A percentile compares a stretch with the other conserved stretches of the same genome.
Evolutionary conservation across 2,329 filamentous ascomycete genomes (phyloP).

Genomic region (Xylariaceae sp.): DNA sequence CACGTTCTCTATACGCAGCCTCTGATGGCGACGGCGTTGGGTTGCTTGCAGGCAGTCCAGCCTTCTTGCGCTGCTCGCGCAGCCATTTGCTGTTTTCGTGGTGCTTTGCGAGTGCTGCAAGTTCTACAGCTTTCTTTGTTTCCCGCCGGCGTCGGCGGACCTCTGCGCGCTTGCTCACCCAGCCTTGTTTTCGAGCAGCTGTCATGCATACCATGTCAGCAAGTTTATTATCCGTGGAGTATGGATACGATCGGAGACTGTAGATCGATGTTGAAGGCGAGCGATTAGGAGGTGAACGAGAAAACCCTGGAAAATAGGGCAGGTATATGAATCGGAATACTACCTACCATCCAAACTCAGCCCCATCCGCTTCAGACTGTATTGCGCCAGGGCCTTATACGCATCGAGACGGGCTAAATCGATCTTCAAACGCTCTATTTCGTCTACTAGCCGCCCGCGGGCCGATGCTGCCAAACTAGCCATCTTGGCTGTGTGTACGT

Average conservation of each 20-base stretch:
- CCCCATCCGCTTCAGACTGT: constrained; percentile 9
- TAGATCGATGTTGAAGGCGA: not conserved
- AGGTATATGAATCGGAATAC: not conserved
- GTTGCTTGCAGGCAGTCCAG: not conserved
- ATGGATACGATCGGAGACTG: not conserved
- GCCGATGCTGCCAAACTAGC: not conserved
- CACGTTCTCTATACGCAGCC: constrained; percentile 1
- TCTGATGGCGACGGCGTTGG: constrained; percentile 14
- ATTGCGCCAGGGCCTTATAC: constrained; percentile 9
- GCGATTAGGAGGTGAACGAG: not conserved
- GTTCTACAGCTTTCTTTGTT: constrained; percentile 1
- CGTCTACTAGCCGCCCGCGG: not conserved
- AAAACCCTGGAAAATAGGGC: not conserved
- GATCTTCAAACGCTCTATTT: not conserved
- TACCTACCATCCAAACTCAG: constrained; percentile 13
- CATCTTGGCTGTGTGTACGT: constrained; percentile 4
- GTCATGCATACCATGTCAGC: constrained; percentile 4
- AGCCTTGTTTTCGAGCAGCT: constrained; percentile 13
- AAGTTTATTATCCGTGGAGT: not conserved
- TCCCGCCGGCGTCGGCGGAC: not conserved
- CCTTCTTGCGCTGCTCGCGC: constrained; percentile 3
- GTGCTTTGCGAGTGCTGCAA: not conserved
- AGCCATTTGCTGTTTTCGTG: not conserved
- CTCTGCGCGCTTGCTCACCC: constrained; percentile 15
- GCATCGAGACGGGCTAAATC: constrained; percentile 10